Percentiles rank a stretch among this genome's conserved stretches.
These are phyloP conservation scores for Barbarea vulgaris DNA, from an alignment of 345 rosid genomes.

Conservation along the genomic window DNA sequence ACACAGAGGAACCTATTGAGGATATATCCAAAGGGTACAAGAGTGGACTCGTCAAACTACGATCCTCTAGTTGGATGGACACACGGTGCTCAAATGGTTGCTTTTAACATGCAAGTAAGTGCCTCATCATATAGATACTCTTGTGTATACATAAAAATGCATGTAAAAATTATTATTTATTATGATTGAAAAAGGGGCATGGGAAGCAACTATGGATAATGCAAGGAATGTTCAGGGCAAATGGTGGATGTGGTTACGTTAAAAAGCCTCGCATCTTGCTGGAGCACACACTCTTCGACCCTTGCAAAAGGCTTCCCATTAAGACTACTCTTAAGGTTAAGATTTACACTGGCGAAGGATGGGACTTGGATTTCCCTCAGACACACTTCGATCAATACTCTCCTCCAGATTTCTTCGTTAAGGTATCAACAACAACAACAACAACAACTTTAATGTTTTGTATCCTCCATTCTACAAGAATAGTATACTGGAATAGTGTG, in stretches of 20 bases:
- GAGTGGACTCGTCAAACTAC: slow-evolving; percentile 77
- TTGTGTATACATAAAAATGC: not conserved
- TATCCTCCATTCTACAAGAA: not conserved
- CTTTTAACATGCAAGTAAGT: slow-evolving; percentile 93
- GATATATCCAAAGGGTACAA: slow-evolving; percentile 73
- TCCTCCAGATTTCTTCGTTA: slow-evolving; percentile 78
- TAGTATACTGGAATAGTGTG: not conserved
- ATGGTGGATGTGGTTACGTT: slow-evolving; percentile 83
- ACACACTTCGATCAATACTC: slow-evolving; percentile 76
- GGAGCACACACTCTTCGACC: slow-evolving; percentile 50
- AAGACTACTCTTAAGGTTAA: slow-evolving; percentile 67
- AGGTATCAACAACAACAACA: slow-evolving; percentile 42
- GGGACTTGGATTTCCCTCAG: slow-evolving; percentile 72
- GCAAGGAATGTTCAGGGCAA: slow-evolving; percentile 86
- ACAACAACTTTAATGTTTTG: not conserved
- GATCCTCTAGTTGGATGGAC: slow-evolving; percentile 80
- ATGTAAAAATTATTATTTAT: no score
- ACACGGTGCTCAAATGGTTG: slow-evolving; percentile 98
- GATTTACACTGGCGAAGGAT: slow-evolving; percentile 77
- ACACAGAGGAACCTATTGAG: slow-evolving; percentile 77
- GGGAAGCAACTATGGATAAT: slow-evolving; percentile 78
- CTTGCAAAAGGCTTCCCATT: slow-evolving; percentile 41
- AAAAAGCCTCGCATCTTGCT: slow-evolving; percentile 74
- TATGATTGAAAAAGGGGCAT: slow-evolving; percentile 53
- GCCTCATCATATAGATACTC: not conserved